Evolutionary conservation across 1,284 basidiomycete species (phyloP).

Genomic region (Nidula niveotomentosa): DNA sequence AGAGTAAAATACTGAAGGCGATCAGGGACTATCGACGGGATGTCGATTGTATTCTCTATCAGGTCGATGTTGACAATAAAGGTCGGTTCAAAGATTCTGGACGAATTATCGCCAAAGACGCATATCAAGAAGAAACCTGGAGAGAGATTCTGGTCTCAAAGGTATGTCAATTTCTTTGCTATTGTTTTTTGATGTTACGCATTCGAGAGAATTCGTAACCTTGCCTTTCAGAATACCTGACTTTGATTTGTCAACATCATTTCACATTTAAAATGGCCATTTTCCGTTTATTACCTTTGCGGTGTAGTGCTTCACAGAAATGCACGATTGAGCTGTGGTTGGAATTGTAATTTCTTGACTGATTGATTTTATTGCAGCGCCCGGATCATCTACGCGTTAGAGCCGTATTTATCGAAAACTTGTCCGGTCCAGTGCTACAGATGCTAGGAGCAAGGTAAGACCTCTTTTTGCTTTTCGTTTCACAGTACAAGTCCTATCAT

Average conservation of each 20-base stretch:
- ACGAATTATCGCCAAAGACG: background rate
- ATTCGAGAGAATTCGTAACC: too few species aligned
- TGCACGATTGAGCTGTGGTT: background rate
- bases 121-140: background rate
- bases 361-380: constrained; percentile 11
- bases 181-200: too few species aligned
- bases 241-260: too few species aligned
- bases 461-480: too few species aligned
- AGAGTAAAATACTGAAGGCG: constrained; percentile 19
- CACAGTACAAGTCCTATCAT: too few species aligned
- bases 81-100: constrained; percentile 16
- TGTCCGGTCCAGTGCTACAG: constrained; percentile 33
- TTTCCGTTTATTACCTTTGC: too few species aligned
- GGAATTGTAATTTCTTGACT: background rate
- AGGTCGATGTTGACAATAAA: constrained; percentile 19
- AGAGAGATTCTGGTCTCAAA: background rate
- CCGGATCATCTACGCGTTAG: constrained; percentile 26
- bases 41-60: constrained; percentile 14
- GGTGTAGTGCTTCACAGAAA: too few species aligned
- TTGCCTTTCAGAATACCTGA: too few species aligned
- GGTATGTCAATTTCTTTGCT: constrained; percentile 6
- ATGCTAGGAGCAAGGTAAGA: constrained; percentile 35
- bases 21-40: constrained; percentile 11
- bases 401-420: constrained; percentile 32
- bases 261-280: too few species aligned